These are phyloP conservation scores for Solanum bukasovii DNA, from an alignment of 257 asterid genomes.

Conservation along the genomic window DNA sequence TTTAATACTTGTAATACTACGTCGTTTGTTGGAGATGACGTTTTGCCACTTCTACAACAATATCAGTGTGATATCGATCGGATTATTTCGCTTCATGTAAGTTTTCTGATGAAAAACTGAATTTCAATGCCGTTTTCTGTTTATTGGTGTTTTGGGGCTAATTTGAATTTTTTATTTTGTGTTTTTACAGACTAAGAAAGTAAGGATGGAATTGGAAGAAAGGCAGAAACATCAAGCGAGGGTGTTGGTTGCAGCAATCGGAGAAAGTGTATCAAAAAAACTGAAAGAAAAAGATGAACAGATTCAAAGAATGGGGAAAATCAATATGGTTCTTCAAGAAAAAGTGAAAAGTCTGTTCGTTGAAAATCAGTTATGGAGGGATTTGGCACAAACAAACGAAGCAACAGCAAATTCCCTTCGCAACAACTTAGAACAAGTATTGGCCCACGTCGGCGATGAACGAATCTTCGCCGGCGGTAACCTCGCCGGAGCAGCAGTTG, in stretches of 20 bases:
- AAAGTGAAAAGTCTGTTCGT: constrained; percentile 32
- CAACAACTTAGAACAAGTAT: constrained; percentile 46
- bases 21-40: constrained; percentile 22
- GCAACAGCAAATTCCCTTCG: constrained; percentile 70
- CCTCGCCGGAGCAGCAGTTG: constrained; percentile 10
- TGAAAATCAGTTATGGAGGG: constrained; percentile 63
- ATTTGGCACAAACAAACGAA: constrained; percentile 66
- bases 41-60: constrained; percentile 38
- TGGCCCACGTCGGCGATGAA: constrained; percentile 36
- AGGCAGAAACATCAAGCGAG: constrained; percentile 53
- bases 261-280: constrained; percentile 39
- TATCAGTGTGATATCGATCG: constrained; percentile 50
- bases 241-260: constrained; percentile 32
- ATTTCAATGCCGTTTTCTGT: background rate
- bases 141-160: background rate
- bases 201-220: constrained; percentile 55
- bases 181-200: constrained; percentile 34
- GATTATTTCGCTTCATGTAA: constrained; percentile 57
- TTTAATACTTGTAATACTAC: constrained; percentile 8
- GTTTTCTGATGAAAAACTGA: background rate
- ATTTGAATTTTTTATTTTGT: background rate
- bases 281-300: constrained; percentile 67
- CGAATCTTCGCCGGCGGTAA: constrained; percentile 10
- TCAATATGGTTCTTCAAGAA: constrained; percentile 53
- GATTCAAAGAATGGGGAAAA: constrained; percentile 45